Percentiles rank a stretch among this genome's conserved stretches.
These are phyloP conservation scores for Candida nonsorbophila DNA, from an alignment of 805 yeast genomes.

Conservation along the genomic window DNA sequence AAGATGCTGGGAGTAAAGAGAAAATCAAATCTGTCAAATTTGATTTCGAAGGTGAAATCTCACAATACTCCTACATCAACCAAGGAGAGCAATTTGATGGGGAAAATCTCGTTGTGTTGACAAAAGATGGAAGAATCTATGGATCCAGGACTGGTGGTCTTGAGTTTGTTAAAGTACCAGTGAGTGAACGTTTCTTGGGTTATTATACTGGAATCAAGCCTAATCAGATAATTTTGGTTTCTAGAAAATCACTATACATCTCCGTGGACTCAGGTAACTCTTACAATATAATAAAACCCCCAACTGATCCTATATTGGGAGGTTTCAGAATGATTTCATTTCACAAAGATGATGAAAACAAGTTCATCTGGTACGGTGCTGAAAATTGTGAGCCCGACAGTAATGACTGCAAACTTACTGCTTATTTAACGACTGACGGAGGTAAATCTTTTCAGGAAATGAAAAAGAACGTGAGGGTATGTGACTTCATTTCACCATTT, in stretches of 20 bases:
- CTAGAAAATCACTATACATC: slow-evolving; percentile 50
- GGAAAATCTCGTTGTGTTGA: slow-evolving; percentile 52
- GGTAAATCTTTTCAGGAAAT: slow-evolving; percentile 61
- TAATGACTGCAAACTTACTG: slow-evolving; percentile 48
- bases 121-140: slow-evolving; percentile 46
- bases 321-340: slow-evolving; percentile 48
- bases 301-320: slow-evolving; percentile 40
- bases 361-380: slow-evolving; percentile 68
- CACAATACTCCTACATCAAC: slow-evolving; percentile 57
- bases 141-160: slow-evolving; percentile 56
- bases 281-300: slow-evolving; percentile 45
- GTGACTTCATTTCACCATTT: slow-evolving; percentile 63
- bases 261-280: slow-evolving; percentile 66
- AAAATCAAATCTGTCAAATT: slow-evolving; percentile 34
- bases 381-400: slow-evolving; percentile 37
- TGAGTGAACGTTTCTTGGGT: slow-evolving; percentile 26
- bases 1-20: slow-evolving; percentile 7
- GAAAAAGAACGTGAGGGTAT: slow-evolving; percentile 46
- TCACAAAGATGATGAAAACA: slow-evolving; percentile 49
- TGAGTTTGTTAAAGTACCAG: slow-evolving; percentile 27
- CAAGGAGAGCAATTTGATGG: slow-evolving; percentile 30
- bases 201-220: slow-evolving; percentile 49
- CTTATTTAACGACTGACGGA: slow-evolving; percentile 60
- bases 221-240: slow-evolving; percentile 51
- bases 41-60: slow-evolving; percentile 48